A percentile compares a stretch with the other conserved stretches of the same genome.
phyloP scores from a whole-genome alignment of 108 stramenopile genomes.

The Schizochytrium sp. region DNA sequence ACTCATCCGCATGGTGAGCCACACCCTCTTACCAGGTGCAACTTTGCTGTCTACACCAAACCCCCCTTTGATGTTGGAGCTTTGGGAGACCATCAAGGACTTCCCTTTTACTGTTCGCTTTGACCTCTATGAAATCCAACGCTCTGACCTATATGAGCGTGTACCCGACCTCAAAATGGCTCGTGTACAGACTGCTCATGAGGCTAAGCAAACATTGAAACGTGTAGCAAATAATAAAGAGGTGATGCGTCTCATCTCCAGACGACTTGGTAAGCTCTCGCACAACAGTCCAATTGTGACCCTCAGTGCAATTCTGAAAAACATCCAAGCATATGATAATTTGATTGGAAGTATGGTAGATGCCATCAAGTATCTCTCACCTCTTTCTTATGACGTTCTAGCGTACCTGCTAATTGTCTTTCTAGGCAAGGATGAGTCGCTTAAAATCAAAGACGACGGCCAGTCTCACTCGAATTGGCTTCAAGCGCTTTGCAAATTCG shows the following conservation, averaged over 20 bases:
- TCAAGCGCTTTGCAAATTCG: constrained; percentile 59
- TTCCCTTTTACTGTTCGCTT: constrained; percentile 40
- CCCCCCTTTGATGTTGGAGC: constrained; percentile 13
- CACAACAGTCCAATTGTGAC: constrained; percentile 89
- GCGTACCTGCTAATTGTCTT: constrained; percentile 83
- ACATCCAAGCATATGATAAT: constrained; percentile 95
- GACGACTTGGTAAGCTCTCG: constrained; percentile 83
- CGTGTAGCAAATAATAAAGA: constrained; percentile 56
- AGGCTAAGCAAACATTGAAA: constrained; percentile 43
- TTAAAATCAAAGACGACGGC: constrained; percentile 54
- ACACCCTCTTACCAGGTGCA: background rate
- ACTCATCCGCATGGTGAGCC: constrained; percentile 41
- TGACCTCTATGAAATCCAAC: constrained; percentile 35
- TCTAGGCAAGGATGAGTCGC: constrained; percentile 64
- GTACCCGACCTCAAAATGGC: constrained; percentile 11
- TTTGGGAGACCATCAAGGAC: constrained; percentile 40
- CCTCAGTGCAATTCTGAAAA: constrained; percentile 83
- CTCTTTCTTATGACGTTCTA: constrained; percentile 87
- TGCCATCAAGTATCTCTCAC: constrained; percentile 82
- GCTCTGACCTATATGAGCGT: constrained; percentile 49
- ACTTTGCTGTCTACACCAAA: background rate
- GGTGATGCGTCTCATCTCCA: constrained; percentile 23
- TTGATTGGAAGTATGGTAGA: constrained; percentile 92
- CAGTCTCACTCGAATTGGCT: constrained; percentile 61
- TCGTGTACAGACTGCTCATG: background rate